Base-by-base conservation (phyloP, 805 yeast genomes). In the Pichia gijzeniarum region DNA sequence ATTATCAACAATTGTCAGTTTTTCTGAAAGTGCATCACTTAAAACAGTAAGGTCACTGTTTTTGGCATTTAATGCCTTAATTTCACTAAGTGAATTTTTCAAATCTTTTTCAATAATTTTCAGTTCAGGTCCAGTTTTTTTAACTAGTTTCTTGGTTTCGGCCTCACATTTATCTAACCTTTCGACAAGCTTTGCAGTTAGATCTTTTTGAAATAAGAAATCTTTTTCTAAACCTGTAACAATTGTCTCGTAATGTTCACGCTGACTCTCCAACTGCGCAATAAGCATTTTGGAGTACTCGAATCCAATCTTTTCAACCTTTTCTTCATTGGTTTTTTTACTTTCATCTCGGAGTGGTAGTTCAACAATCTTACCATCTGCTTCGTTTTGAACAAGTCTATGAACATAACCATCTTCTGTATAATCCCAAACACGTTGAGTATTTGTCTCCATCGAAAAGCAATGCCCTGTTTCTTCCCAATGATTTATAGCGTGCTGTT, bases 401-500 rank as follows among this genome's bases (percentile, higher is more conserved):
- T 89, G 97, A 9, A 89, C 96, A 61, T 89, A 89, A 52, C 79
- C 80, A 59, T 89, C 97, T 2, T 90, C 90, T 0, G 90, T 89
- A 60, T 89, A 89, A 61, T 89, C 96, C 97, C 97, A 89, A 1
- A 89, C 95, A 35, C 97, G 70, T 49, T 89, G 93, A 0, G 95
- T 77, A 10, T 71, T 64, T 38, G 86, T 69, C 57, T 89, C 96
- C 95, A 89, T 88, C 0, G 96, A 85, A 66, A 86, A 89, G 55
- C 95, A 85, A 62, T 89, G 97, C 5, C 83, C 80, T 0, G 95
- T 82, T 9, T 70, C 69, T 16, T 80, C 77, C 60, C 77, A 90
- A 63, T 89, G 97, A 49, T 82, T 77, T 42, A 87, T 77, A 0
- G 96, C 95, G 67, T 89, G 97, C 41, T 84, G 89, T 28, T 76